These are phyloP conservation scores for Wallacemonas sp. DNA, from an alignment of 208 protist species.

Conservation along the genomic window DNA sequence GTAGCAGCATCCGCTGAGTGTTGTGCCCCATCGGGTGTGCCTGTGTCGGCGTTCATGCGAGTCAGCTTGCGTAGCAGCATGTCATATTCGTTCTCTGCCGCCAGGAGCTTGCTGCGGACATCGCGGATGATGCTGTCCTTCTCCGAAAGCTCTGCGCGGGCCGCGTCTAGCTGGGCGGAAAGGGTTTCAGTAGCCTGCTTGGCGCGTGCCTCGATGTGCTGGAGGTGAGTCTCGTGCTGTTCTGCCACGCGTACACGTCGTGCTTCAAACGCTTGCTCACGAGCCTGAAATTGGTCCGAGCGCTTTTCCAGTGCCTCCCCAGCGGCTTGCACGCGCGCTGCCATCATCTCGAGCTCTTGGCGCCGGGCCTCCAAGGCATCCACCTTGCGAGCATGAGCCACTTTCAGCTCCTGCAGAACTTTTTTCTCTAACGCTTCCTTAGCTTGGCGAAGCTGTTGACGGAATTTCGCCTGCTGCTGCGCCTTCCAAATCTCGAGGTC, in stretches of 20 bases:
- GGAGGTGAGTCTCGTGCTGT: constrained; percentile 81
- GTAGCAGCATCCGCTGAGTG: no score
- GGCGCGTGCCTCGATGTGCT: constrained; percentile 48
- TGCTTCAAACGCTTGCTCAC: constrained; percentile 75
- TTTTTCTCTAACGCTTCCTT: constrained; percentile 51
- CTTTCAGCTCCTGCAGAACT: constrained; percentile 28
- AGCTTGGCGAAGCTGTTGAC: constrained; percentile 61
- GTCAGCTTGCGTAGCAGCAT: constrained; percentile 39
- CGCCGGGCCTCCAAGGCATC: constrained; percentile 58
- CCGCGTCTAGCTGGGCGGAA: constrained; percentile 28
- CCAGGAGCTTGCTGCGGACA: constrained; percentile 43
- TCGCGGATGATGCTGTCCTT: constrained; percentile 36
- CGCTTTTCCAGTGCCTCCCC: constrained; percentile 62
- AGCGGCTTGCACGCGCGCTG: constrained; percentile 45
- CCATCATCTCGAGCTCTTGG: constrained; percentile 63
- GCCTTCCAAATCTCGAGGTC: constrained; percentile 92
- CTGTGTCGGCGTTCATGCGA: constrained; percentile 24
- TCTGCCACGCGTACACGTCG: constrained; percentile 67
- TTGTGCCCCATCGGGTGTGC: no score
- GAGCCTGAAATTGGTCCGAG: constrained; percentile 54
- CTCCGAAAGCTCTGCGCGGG: constrained; percentile 60
- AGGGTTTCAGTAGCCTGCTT: constrained; percentile 57
- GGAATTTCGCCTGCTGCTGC: constrained; percentile 78
- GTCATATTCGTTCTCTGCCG: constrained; percentile 74
- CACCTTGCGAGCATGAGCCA: constrained; percentile 27